phyloP scores from a whole-genome alignment of 805 yeast species.

The Kuraishia molischiana region DNA sequence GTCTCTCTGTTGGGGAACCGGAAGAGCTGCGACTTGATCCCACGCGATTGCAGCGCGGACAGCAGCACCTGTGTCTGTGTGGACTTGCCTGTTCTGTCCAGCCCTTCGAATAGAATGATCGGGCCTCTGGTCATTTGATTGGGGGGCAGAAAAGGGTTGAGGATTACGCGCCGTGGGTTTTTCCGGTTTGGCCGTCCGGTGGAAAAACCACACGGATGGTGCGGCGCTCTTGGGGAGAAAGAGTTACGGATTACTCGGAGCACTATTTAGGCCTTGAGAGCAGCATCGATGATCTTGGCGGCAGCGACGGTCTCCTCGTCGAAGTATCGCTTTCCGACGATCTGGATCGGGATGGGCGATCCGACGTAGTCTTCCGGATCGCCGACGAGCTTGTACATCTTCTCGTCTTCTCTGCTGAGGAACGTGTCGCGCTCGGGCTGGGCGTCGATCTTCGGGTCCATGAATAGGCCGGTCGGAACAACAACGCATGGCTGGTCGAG shows the following conservation, averaged over 20 bases:
- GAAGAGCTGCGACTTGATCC: slow-evolving; percentile 34
- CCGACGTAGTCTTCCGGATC: slow-evolving; percentile 25
- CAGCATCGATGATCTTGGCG: slow-evolving; percentile 19
- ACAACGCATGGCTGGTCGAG: slow-evolving; percentile 55
- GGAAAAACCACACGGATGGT: background rate
- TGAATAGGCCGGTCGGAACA: slow-evolving; percentile 46
- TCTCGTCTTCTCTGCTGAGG: slow-evolving; percentile 21
- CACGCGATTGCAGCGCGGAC: slow-evolving; percentile 11
- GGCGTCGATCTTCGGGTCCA: slow-evolving; percentile 41
- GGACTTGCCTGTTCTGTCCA: slow-evolving; percentile 91
- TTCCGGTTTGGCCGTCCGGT: too few relatives aligned
- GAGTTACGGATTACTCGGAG: background rate
- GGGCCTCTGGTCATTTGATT: slow-evolving; percentile 51
- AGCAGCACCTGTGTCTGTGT: slow-evolving; percentile 54
- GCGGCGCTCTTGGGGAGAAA: background rate
- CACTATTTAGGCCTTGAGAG: slow-evolving; percentile 7
- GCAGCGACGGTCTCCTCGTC: slow-evolving; percentile 33
- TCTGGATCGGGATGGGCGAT: slow-evolving; percentile 31
- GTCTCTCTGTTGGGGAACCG: slow-evolving; percentile 91
- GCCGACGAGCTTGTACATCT: slow-evolving; percentile 25
- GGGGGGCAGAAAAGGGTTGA: too few relatives aligned
- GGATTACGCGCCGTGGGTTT: too few relatives aligned
- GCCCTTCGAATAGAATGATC: slow-evolving; percentile 79
- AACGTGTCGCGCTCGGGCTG: slow-evolving; percentile 20
- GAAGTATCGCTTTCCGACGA: slow-evolving; percentile 30